These are phyloP conservation scores for Pseudotsuga menziesii DNA, from an alignment of 75 land plant species.

Conservation along the genomic window DNA sequence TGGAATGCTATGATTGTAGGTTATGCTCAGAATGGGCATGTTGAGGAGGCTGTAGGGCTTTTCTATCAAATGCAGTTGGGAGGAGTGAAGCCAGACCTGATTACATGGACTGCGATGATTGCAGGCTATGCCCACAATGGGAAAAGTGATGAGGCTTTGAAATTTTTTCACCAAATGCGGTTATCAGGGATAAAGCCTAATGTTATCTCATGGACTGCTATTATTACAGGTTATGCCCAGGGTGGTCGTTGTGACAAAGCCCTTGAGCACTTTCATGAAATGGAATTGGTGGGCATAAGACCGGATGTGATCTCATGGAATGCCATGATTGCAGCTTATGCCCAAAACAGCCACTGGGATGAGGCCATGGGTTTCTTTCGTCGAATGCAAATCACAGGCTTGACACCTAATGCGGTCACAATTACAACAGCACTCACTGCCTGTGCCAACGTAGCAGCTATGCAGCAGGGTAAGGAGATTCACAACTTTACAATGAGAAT, in stretches of 20 bases:
- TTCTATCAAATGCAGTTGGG: constrained; percentile 16
- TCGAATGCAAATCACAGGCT: constrained; percentile 15
- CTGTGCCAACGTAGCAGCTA: constrained; percentile 27
- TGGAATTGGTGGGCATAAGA: constrained; percentile 1
- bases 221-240: constrained; percentile 30
- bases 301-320: constrained; percentile 58
- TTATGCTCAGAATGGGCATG: constrained; percentile 11
- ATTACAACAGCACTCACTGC: constrained; percentile 44
- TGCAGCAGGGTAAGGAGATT: constrained; percentile 16
- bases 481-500: constrained; percentile 29
- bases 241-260: constrained; percentile 28
- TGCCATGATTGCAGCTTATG: constrained; percentile 58
- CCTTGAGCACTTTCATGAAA: constrained; percentile 24
- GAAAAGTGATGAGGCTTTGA: constrained; percentile 25
- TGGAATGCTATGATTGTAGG: constrained; percentile 36
- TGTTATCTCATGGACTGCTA: constrained; percentile 26
- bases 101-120: constrained; percentile 72
- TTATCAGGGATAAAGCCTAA: constrained; percentile 18
- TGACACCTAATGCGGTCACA: constrained; percentile 43
- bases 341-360: constrained; percentile 35
- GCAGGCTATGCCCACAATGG: constrained; percentile 59
- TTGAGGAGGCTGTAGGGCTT: constrained; percentile 8
- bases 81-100: constrained; percentile 9
- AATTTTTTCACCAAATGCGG: constrained; percentile 36
- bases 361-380: constrained; percentile 31